These are phyloP conservation scores for Fusarium luffae DNA, from an alignment of 2,329 filamentous ascomycete genomes.

Conservation along the genomic window DNA sequence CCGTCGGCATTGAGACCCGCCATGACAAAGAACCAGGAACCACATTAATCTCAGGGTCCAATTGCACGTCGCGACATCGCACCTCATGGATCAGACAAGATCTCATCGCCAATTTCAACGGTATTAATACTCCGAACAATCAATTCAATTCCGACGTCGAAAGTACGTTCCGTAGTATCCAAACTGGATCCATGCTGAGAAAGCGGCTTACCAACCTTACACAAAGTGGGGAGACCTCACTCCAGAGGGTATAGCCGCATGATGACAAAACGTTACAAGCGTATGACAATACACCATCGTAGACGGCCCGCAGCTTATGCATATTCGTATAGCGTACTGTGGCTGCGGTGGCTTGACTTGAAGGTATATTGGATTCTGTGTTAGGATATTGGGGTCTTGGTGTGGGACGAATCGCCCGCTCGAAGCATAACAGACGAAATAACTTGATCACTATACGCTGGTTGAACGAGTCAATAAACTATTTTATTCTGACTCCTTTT, in stretches of 20 bases:
- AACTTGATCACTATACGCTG: background rate
- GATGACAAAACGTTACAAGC: constrained; percentile 33
- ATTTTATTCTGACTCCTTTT: too few species aligned
- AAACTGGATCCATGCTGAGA: constrained; percentile 19
- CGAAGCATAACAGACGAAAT: fast-evolving
- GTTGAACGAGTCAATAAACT: too few species aligned
- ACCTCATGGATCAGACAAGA: background rate
- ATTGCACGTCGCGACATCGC: background rate
- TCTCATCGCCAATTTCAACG: background rate
- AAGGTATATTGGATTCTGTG: background rate
- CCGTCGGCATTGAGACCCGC: background rate
- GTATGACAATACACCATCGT: constrained; percentile 7
- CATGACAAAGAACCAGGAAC: background rate
- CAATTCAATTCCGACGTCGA: background rate
- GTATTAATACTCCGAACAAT: background rate
- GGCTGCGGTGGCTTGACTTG: constrained; percentile 2
- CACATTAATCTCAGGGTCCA: background rate
- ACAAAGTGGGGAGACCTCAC: constrained; percentile 1
- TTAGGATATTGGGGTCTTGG: too few species aligned
- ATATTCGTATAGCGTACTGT: constrained; percentile 7
- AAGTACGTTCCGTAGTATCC: background rate
- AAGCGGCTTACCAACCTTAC: constrained; percentile 22
- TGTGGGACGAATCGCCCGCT: background rate
- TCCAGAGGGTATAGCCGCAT: constrained; percentile 11
- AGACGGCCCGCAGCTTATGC: constrained; percentile 7